Evolutionary conservation across 2,329 filamentous ascomycete species (phyloP).

Genomic region (Podosphaera xanthii): DNA sequence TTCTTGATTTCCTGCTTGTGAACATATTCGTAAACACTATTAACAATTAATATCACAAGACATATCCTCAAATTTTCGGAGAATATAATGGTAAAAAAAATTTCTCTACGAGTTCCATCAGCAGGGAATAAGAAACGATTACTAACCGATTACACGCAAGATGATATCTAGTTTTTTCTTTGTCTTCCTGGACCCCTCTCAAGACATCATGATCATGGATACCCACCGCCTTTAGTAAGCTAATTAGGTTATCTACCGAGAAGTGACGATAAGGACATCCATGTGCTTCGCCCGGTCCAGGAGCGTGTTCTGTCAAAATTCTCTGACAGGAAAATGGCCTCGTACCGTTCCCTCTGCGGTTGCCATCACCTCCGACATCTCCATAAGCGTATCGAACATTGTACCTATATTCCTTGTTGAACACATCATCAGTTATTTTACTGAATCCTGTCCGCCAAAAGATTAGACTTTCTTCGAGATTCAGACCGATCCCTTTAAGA

Average conservation of each 20-base stretch:
- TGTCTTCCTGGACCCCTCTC: conserved; percentile 67
- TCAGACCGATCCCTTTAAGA: conserved; percentile 83
- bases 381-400: conserved; percentile 43
- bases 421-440: conserved; percentile 74
- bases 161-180: conserved; percentile 71
- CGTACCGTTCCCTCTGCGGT: conserved; percentile 69
- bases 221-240: conserved; percentile 54
- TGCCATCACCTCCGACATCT: conserved; percentile 39
- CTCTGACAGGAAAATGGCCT: conserved; percentile 88
- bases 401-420: conserved; percentile 95
- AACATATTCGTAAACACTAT: conserved; percentile 63
- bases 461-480: conserved; percentile 68
- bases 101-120: no score
- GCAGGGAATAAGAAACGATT: no score
- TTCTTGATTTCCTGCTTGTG: conserved; percentile 60
- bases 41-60: not conserved
- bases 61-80: no score
- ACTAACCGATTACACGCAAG: conserved; percentile 75
- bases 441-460: conserved; percentile 84
- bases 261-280: conserved; percentile 96
- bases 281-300: conserved; percentile 69
- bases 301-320: conserved; percentile 72
- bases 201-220: conserved; percentile 58
- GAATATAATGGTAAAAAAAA: no score
- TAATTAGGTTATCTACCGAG: conserved; percentile 60